Evolutionary conservation across 805 yeast species (phyloP), one percentile per base, ranked within the genome.

Genomic region (Lipomyces oligophaga): DNA sequence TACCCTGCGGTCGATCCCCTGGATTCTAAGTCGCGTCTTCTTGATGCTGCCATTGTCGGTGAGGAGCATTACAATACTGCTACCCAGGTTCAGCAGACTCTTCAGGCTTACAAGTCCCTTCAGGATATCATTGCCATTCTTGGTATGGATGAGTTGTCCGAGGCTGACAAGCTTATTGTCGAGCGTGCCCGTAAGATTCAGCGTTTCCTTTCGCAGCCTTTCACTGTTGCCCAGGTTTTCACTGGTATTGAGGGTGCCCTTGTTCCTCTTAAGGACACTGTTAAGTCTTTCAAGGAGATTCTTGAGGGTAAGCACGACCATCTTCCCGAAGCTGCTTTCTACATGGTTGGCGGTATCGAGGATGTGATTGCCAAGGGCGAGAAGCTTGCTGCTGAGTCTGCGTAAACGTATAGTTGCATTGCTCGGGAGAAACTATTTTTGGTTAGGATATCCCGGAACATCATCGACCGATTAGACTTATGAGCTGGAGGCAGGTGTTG

Each of bases 1-100:
- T 93, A 93, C 88, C 98, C 98, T 72, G 98, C 98, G 70, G 98
- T 93, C 80, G 98, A 93, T 78, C 98, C 98, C 69, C 85, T 93
- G 74, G 98, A 90, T 78, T 93, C 98, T 70, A 90, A 85, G 77
- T 93, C 97, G 56, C 88, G 98, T 83, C 84, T 93, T 72, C 83
- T 93, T 71, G 98, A 93, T 73, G 96, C 83, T 67, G 67, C 96
- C 59, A 93, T 93, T 68, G 96, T 93, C 65, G 98, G 98, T 75
- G 85, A 87, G 76, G 98, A 93, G 79, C 98, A 93, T 79, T 93
- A 93, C 78, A 84, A 83, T 63, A 87, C 84, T 71, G 98, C 98
- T 59, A 77, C 95, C 63, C 69, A 75, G 66, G 98, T 93, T 63
- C 98, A 93, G 80, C 93, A 89, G 79, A 93, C 98, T 65, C 80